Evolutionary conservation across 2,329 filamentous ascomycete species (phyloP).

Genomic region (Myriosclerotinia curreyana): DNA sequence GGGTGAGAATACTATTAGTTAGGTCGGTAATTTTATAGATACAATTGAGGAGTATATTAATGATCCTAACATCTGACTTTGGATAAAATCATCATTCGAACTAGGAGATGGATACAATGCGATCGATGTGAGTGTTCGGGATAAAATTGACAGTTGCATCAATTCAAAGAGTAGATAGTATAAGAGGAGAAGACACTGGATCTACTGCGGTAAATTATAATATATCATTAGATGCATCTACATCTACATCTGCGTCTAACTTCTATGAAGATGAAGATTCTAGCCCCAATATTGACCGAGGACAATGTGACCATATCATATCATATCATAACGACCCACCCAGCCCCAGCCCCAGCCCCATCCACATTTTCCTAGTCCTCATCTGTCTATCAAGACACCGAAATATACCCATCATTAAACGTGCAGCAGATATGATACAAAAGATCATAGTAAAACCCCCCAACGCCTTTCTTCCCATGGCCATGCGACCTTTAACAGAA

Average conservation of each 20-base stretch:
- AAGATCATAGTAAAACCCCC: not conserved
- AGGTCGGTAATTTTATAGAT: no score
- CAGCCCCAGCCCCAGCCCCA: no score
- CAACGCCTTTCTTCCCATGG: not conserved
- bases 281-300: not conserved
- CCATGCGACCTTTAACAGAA: slow-evolving; percentile 8
- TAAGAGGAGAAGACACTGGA: not conserved
- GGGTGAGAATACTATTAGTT: no score
- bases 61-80: no score
- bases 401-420: slow-evolving; percentile 10
- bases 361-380: not conserved
- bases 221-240: not conserved
- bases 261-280: not conserved
- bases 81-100: no score
- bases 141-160: no score
- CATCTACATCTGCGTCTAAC: not conserved
- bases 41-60: no score
- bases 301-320: not conserved
- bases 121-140: no score
- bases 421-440: slow-evolving; percentile 2
- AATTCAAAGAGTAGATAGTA: not conserved
- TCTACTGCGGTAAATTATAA: not conserved
- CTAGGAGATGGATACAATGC: no score
- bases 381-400: slow-evolving; percentile 5
- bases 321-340: no score